These are phyloP conservation scores for Acrodontium crateriforme DNA, from an alignment of 2,329 filamentous ascomycete species.

Conservation along the genomic window DNA sequence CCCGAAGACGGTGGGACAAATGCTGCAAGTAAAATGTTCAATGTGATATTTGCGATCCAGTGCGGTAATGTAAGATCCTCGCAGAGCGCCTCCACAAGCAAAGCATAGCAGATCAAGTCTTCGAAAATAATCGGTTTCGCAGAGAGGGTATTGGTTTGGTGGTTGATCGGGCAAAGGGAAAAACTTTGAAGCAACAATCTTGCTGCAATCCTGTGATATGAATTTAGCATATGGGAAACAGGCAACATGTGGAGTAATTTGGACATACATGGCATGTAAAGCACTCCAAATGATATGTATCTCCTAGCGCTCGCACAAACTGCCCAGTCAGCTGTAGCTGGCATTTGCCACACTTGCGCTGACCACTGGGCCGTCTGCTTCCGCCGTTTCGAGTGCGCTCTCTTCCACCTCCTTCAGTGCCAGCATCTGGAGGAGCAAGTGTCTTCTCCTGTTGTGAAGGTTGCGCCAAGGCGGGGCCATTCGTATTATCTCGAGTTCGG, in stretches of 20 bases:
- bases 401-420: constrained; percentile 1
- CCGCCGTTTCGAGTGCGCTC: constrained; percentile 8
- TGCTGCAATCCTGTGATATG: constrained; percentile 70
- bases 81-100: constrained; percentile 80
- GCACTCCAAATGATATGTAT: constrained; percentile 93
- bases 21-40: constrained; percentile 95
- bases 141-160: constrained; percentile 82
- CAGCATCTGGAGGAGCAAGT: constrained; percentile 6
- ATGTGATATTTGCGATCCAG: constrained; percentile 98
- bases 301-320: constrained; percentile 85
- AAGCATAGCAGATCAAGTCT: constrained; percentile 82
- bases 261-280: constrained; percentile 82
- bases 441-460: constrained; percentile 12
- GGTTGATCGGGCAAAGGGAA: constrained; percentile 91
- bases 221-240: constrained; percentile 9
- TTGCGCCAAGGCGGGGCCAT: too few relatives aligned
- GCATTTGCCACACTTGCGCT: constrained; percentile 62
- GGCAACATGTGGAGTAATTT: constrained; percentile 6
- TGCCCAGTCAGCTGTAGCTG: constrained; percentile 78
- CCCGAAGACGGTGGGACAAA: constrained; percentile 94
- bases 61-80: constrained; percentile 95
- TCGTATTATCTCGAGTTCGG: not conserved
- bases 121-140: constrained; percentile 95
- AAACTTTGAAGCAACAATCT: constrained; percentile 97
- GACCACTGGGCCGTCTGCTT: constrained; percentile 17